Percentiles rank a stretch among this genome's conserved stretches.
Evolutionary conservation across 2,329 filamentous ascomycete species (phyloP).

Genomic region (Aspergillus vadensis): DNA sequence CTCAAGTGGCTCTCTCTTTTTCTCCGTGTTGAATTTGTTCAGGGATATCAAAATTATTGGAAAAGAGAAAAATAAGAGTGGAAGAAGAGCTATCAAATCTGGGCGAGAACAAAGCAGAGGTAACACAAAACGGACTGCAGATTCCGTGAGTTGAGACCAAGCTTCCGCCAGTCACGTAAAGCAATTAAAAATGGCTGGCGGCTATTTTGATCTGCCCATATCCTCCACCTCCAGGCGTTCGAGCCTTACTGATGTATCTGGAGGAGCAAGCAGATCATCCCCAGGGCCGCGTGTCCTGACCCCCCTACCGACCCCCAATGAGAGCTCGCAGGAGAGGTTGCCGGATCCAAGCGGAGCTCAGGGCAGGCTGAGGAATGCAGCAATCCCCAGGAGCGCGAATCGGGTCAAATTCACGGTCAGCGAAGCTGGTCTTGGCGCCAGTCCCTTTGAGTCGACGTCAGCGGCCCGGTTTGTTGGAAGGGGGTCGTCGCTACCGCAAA

Average conservation of each 20-base stretch:
- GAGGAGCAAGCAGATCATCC: slow-evolving; percentile 24
- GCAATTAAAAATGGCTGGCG: slow-evolving; percentile 33
- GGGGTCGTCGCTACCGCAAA: slow-evolving; percentile 34
- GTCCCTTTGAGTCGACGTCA: slow-evolving; percentile 26
- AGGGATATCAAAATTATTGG: neutral
- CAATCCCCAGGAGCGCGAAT: slow-evolving; percentile 40
- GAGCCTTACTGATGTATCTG: slow-evolving; percentile 28
- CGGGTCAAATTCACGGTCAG: slow-evolving; percentile 36
- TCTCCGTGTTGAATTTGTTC: neutral
- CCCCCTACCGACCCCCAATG: slow-evolving; percentile 27
- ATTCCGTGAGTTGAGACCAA: slow-evolving; percentile 9
- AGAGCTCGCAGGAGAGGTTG: slow-evolving; percentile 23
- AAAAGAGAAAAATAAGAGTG: neutral
- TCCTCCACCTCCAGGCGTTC: slow-evolving; percentile 28
- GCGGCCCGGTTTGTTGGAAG: slow-evolving; percentile 34
- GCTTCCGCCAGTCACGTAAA: slow-evolving; percentile 12
- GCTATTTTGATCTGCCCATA: slow-evolving; percentile 37
- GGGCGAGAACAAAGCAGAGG: slow-evolving; percentile 4
- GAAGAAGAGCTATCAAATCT: neutral
- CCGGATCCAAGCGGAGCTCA: slow-evolving; percentile 30
- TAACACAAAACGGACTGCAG: slow-evolving; percentile 13
- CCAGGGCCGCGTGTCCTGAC: slow-evolving; percentile 29
- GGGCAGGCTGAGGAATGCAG: slow-evolving; percentile 41
- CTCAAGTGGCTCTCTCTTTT: neutral
- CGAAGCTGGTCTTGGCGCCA: slow-evolving; percentile 24